Evolutionary conservation across 2,329 filamentous ascomycete genomes (phyloP).

Genomic region (Teratosphaeria gauchensis): DNA sequence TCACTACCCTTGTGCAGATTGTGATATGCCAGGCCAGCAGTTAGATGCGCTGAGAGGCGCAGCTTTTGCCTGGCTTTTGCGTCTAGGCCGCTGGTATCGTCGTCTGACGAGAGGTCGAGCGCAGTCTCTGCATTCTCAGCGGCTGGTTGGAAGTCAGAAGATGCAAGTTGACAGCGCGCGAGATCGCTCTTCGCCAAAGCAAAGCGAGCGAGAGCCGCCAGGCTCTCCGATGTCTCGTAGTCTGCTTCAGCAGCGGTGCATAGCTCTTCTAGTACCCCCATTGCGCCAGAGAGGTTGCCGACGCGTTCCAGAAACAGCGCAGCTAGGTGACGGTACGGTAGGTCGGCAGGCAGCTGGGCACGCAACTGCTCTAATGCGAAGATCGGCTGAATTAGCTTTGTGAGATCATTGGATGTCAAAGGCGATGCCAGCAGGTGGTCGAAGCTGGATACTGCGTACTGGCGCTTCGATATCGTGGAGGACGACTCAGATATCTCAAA

Average conservation of each 20-base stretch:
- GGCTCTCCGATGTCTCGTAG: conserved; percentile 75
- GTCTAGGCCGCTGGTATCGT: conserved; percentile 52
- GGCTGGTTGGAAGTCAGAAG: conserved; percentile 55
- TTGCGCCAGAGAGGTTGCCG: conserved; percentile 55
- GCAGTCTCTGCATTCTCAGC: conserved; percentile 73
- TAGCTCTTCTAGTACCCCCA: conserved; percentile 54
- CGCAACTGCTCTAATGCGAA: conserved; percentile 80
- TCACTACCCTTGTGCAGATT: conserved; percentile 55
- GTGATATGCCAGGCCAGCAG: conserved; percentile 74
- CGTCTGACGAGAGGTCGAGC: conserved; percentile 66
- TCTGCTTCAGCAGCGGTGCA: conserved; percentile 65
- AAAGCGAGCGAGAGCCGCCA: conserved; percentile 62
- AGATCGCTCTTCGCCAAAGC: conserved; percentile 79
- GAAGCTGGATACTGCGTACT: conserved; percentile 73
- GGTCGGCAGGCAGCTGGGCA: conserved; percentile 58
- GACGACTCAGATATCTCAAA: conserved; percentile 84
- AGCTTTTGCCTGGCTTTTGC: conserved; percentile 57
- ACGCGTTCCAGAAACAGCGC: conserved; percentile 76
- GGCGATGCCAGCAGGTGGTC: conserved; percentile 61
- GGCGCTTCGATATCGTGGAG: conserved; percentile 60
- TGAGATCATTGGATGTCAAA: conserved; percentile 42
- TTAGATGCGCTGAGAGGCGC: conserved; percentile 75
- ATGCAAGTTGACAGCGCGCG: conserved; percentile 70
- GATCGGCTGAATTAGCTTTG: conserved; percentile 67
- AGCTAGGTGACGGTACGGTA: conserved; percentile 66